These are phyloP conservation scores for Colletotrichum plurivorum DNA, from an alignment of 2,329 filamentous ascomycete species.

Conservation along the genomic window DNA sequence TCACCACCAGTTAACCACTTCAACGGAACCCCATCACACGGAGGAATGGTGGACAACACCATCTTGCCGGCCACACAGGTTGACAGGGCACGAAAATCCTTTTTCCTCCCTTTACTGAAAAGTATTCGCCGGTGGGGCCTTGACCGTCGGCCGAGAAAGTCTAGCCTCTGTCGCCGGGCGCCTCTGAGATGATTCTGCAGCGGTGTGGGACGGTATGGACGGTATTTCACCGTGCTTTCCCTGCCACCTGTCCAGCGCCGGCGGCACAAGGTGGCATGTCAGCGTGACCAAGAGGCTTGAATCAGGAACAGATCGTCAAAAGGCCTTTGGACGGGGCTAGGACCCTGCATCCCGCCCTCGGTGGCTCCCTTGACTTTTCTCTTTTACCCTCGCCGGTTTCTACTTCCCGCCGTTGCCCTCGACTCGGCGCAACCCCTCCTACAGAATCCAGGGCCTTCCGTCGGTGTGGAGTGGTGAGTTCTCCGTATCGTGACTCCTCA, in stretches of 20 bases:
- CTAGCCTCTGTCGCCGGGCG: slow-evolving; percentile 35
- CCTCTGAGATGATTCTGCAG: slow-evolving; percentile 31
- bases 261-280: slow-evolving; percentile 14
- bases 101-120: slow-evolving; percentile 18
- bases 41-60: slow-evolving; percentile 18
- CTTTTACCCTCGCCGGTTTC: slow-evolving; percentile 1
- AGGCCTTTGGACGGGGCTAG: slow-evolving; percentile 18
- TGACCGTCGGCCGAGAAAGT: slow-evolving; percentile 30
- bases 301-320: slow-evolving; percentile 36
- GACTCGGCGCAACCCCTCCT: not conserved
- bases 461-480: slow-evolving; percentile 22
- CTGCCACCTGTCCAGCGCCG: slow-evolving; percentile 14
- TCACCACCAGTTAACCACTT: slow-evolving; percentile 36
- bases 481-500: slow-evolving; percentile 6
- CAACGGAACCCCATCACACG: slow-evolving; percentile 22
- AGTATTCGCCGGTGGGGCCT: slow-evolving; percentile 15
- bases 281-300: slow-evolving; percentile 28
- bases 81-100: slow-evolving; percentile 16
- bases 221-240: slow-evolving; percentile 27
- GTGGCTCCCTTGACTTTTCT: slow-evolving; percentile 13
- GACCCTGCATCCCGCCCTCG: slow-evolving; percentile 31
- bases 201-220: slow-evolving; percentile 31
- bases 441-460: slow-evolving; percentile 3
- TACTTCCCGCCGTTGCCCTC: slow-evolving; percentile 1
- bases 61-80: slow-evolving; percentile 15